Conservation (phyloP, 1,284 basidiomycete species). For the Ustilago curta region DNA sequence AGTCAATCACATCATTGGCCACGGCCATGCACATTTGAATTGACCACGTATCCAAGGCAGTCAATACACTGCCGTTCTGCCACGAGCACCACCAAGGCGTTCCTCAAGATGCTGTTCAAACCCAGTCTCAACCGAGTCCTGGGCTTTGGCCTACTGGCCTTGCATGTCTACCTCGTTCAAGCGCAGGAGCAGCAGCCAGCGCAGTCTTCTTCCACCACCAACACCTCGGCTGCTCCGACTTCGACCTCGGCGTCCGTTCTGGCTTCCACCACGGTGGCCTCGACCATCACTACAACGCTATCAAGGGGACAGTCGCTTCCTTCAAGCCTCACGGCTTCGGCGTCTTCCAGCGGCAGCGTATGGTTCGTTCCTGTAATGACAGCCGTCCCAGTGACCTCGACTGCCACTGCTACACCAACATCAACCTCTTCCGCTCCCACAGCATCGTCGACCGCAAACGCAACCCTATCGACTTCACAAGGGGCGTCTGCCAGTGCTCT, state of each 20-base stretch:
- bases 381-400: constrained; percentile 17
- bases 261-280: constrained; percentile 21
- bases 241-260: constrained; percentile 8
- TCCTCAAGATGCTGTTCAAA: constrained; percentile 22
- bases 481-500: constrained; percentile 18
- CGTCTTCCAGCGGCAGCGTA: constrained; percentile 33
- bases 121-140: constrained; percentile 5
- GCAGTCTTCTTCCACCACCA: constrained; percentile 21
- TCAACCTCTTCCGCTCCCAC: constrained; percentile 12
- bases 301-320: constrained; percentile 39
- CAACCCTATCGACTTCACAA: constrained; percentile 11
- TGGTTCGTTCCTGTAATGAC: constrained; percentile 43
- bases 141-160: constrained; percentile 15
- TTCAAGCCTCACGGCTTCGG: constrained; percentile 34
- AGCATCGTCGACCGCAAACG: constrained; percentile 11
- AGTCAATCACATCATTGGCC: not conserved
- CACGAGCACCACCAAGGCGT: not conserved
- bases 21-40: constrained; percentile 2
- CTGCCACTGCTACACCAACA: constrained; percentile 5
- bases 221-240: constrained; percentile 8
- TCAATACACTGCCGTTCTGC: not conserved
- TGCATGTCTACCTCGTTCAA: constrained; percentile 19
- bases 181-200: constrained; percentile 16
- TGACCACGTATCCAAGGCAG: not conserved
- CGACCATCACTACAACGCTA: constrained; percentile 44